phyloP scores from a whole-genome alignment of 1,284 basidiomycete genomes.

The Thecaphora frezii region DNA sequence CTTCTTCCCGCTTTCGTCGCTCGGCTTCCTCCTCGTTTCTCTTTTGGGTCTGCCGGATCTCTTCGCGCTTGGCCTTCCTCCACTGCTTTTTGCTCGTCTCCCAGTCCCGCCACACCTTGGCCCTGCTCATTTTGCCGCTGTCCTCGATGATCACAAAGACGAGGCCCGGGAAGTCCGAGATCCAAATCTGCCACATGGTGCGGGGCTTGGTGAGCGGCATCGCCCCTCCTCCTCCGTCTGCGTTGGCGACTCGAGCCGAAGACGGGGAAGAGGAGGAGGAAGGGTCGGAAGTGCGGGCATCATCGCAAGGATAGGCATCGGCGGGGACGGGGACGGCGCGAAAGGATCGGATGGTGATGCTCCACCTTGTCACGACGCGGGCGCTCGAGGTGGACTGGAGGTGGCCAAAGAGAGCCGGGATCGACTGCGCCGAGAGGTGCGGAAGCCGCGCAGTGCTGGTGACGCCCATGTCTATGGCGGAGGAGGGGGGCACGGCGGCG shows the following conservation, averaged over 20 bases:
- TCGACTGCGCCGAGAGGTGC: slow-evolving; percentile 29
- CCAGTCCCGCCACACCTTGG: slow-evolving; percentile 35
- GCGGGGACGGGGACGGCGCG: slow-evolving; percentile 35
- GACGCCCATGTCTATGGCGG: no score
- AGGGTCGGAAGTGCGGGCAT: neutral
- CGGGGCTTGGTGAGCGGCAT: slow-evolving; percentile 33
- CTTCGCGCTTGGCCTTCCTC: slow-evolving; percentile 18
- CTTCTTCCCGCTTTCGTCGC: no score
- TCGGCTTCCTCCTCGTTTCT: neutral
- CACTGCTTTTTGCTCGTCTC: slow-evolving; percentile 24
- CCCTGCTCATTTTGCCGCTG: slow-evolving; percentile 27
- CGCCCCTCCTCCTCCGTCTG: slow-evolving; percentile 11
- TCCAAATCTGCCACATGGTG: slow-evolving; percentile 38
- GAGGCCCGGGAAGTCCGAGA: slow-evolving; percentile 33
- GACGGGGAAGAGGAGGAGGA: neutral
- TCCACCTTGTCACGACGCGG: slow-evolving; percentile 32
- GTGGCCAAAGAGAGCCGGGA: slow-evolving; percentile 34
- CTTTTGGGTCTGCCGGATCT: slow-evolving; percentile 13
- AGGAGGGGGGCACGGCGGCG: no score
- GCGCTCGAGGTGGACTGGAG: slow-evolving; percentile 29
- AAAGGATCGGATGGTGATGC: slow-evolving; percentile 42
- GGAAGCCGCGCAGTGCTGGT: slow-evolving; percentile 33
- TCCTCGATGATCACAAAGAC: slow-evolving; percentile 42
- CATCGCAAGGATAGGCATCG: slow-evolving; percentile 22
- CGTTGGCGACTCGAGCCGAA: neutral